A percentile compares a stretch with the other conserved stretches of the same genome.
These are phyloP conservation scores for Talaromyces sp. DNA, from an alignment of 2,329 filamentous ascomycete genomes.

Conservation along the genomic window DNA sequence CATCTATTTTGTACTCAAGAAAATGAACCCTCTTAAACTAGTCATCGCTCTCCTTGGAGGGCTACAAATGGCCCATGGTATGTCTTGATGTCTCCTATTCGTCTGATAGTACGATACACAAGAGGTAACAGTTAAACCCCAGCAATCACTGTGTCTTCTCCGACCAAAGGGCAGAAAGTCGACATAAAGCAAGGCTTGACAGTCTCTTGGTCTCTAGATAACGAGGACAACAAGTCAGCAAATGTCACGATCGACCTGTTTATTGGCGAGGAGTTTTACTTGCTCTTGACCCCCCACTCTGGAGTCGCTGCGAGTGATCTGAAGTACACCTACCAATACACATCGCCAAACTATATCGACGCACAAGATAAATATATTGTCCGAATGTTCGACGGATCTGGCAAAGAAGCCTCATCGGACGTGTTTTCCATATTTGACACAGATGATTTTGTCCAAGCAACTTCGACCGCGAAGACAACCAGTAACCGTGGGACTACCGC, in stretches of 20 bases:
- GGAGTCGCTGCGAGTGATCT: not conserved
- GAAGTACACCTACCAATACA: slow-evolving; percentile 2
- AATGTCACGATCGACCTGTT: slow-evolving; percentile 1
- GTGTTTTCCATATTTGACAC: slow-evolving; percentile 4
- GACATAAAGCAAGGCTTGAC: slow-evolving; percentile 6
- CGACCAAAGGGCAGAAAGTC: slow-evolving; percentile 2
- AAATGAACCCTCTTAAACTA: not conserved
- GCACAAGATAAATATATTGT: not conserved
- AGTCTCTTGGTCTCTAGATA: slow-evolving; percentile 3
- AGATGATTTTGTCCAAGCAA: not conserved
- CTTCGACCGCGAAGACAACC: not conserved
- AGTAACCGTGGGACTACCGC: not conserved
- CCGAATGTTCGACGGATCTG: not conserved
- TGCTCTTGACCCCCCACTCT: not conserved
- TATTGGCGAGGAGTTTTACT: not conserved
- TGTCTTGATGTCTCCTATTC: not conserved
- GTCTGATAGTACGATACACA: not conserved
- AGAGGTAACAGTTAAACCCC: not conserved
- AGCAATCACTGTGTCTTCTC: not conserved
- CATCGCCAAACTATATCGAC: not conserved
- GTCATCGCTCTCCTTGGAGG: not conserved
- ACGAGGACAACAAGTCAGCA: slow-evolving; percentile 1
- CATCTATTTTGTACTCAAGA: not conserved
- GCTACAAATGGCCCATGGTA: not conserved
- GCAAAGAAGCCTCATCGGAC: not conserved